phyloP scores from a whole-genome alignment of 148 eudicot species.

The Vaccinium myrtillus region DNA sequence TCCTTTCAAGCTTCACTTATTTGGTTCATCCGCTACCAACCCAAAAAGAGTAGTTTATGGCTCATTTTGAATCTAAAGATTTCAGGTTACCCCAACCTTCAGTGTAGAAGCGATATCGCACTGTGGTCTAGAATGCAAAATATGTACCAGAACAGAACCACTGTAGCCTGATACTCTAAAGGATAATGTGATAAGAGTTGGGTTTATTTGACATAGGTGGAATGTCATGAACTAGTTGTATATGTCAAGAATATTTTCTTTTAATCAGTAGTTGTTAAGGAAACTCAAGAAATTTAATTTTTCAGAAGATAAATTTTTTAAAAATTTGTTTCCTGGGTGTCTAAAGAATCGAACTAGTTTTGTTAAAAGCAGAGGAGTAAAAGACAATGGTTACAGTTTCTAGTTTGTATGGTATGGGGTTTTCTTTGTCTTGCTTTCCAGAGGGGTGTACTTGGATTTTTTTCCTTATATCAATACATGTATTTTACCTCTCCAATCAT shows the following conservation, averaged over 20 bases:
- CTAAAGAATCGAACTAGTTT: neutral
- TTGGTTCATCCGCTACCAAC: neutral
- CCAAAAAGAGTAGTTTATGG: neutral
- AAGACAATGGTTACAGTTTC: neutral
- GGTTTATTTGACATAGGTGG: neutral
- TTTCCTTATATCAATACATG: neutral
- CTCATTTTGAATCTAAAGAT: conserved; percentile 1
- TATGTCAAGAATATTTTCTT: neutral
- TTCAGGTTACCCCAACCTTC: neutral
- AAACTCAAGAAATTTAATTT: neutral
- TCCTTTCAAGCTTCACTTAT: conserved; percentile 1
- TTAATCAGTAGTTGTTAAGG: neutral
- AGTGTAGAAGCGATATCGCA: neutral
- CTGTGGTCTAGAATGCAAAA: neutral
- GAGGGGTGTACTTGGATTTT: neutral
- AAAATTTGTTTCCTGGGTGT: neutral
- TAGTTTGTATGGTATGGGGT: neutral
- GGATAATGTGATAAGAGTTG: neutral
- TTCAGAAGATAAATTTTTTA: neutral
- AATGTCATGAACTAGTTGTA: neutral
- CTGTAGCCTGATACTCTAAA: neutral
- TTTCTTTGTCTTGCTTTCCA: neutral
- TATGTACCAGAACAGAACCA: neutral
- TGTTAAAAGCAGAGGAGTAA: no score
- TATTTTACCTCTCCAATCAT: neutral